Conservation (phyloP, 352 stramenopile genomes). For the Globisporangium iwayamae region DNA sequence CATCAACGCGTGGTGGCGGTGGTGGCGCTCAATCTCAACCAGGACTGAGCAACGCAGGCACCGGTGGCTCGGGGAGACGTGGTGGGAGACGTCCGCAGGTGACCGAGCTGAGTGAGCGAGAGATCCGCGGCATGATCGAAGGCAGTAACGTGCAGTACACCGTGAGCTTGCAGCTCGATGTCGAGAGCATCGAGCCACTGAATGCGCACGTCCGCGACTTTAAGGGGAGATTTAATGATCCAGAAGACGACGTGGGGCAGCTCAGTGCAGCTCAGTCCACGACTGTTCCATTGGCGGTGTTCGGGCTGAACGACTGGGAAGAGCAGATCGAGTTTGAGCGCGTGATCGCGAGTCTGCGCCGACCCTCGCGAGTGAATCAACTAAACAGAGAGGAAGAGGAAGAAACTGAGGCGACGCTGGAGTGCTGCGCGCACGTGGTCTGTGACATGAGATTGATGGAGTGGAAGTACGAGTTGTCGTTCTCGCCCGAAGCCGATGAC, state of each 20-base stretch:
- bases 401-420: conserved; percentile 21
- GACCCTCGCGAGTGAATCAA: conserved; percentile 10
- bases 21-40: not conserved
- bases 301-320: conserved; percentile 44
- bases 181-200: not conserved
- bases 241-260: not conserved
- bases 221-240: not conserved
- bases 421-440: conserved; percentile 18
- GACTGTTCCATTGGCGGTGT: conserved; percentile 41
- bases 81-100: conserved; percentile 4
- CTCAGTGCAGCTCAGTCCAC: not conserved
- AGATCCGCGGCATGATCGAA: conserved; percentile 16
- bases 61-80: not conserved
- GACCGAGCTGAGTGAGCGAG: conserved; percentile 9
- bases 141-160: conserved; percentile 10
- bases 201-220: not conserved
- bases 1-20: not conserved
- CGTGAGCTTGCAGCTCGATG: conserved; percentile 12
- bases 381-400: not conserved
- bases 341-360: conserved; percentile 28
- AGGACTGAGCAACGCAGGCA: not conserved
- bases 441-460: conserved; percentile 23
- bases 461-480: conserved; percentile 32
- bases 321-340: conserved; percentile 46
- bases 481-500: conserved; percentile 30